phyloP scores from a whole-genome alignment of 2,329 filamentous ascomycete genomes.

The Nemania sp. region DNA sequence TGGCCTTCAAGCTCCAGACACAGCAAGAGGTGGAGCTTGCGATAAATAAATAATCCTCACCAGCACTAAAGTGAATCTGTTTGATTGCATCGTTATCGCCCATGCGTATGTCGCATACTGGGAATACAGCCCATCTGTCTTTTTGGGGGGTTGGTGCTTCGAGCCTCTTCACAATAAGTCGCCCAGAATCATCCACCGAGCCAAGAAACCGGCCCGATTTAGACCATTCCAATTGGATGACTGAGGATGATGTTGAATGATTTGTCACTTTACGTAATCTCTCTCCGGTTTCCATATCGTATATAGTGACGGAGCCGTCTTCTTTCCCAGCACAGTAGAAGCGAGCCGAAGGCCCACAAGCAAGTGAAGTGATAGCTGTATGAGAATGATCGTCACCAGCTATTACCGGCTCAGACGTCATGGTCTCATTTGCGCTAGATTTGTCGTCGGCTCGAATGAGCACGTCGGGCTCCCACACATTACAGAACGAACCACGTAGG shows the following conservation, averaged over 20 bases:
- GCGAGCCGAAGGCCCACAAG: too few relatives aligned
- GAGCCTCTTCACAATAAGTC: slow-evolving; percentile 18
- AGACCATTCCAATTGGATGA: slow-evolving; percentile 10
- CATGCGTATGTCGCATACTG: slow-evolving; percentile 8
- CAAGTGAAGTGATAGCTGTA: too few relatives aligned
- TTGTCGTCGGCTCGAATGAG: slow-evolving; percentile 8
- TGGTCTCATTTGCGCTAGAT: too few relatives aligned
- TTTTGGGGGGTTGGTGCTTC: too few relatives aligned
- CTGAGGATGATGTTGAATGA: slow-evolving; percentile 3
- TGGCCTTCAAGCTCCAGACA: too few relatives aligned
- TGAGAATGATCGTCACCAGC: not conserved
- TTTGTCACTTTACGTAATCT: slow-evolving; percentile 1
- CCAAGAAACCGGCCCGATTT: not conserved
- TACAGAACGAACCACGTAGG: slow-evolving; percentile 5
- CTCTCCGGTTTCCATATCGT: not conserved
- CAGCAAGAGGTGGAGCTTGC: too few relatives aligned
- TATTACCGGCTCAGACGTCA: too few relatives aligned
- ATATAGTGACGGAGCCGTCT: slow-evolving; percentile 12
- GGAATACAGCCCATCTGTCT: slow-evolving; percentile 18
- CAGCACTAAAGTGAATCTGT: too few relatives aligned
- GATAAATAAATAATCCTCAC: too few relatives aligned
- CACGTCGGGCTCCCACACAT: slow-evolving; percentile 14
- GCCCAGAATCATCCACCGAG: slow-evolving; percentile 15
- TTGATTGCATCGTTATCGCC: too few relatives aligned
- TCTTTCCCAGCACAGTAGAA: slow-evolving; percentile 15